Conservation (phyloP, 345 rosid species). For the Sisymbrium altissimum region DNA sequence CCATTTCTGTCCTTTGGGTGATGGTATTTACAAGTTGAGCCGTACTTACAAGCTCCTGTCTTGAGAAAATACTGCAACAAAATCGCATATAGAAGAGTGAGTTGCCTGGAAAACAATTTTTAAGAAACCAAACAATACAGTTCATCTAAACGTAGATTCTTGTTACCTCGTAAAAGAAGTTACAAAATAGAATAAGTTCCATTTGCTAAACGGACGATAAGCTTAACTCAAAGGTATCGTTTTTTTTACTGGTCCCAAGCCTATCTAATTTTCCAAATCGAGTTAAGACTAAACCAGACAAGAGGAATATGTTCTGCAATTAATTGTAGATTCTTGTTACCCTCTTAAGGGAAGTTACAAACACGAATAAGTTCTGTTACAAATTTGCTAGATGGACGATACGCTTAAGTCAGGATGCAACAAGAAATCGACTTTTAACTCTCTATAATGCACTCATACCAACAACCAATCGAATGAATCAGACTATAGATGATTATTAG, state of each 20-base stretch:
- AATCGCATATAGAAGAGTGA: neutral
- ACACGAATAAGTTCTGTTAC: constrained; percentile 1
- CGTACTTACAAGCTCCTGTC: constrained; percentile 87
- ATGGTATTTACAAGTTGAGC: constrained; percentile 79
- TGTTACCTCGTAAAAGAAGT: neutral
- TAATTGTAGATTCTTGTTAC: constrained; percentile 8
- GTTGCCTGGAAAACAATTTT: neutral
- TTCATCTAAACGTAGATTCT: constrained; percentile 2
- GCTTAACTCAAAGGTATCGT: neutral
- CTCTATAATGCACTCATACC: neutral
- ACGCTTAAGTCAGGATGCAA: neutral
- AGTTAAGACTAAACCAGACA: constrained; percentile 16
- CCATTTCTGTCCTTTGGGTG: constrained; percentile 88
- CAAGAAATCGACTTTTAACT: neutral
- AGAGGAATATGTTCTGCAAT: constrained; percentile 11
- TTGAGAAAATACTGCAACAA: constrained; percentile 64
- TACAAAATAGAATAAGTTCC: neutral
- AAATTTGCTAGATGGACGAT: neutral
- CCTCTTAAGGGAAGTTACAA: neutral
- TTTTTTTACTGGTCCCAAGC: neutral
- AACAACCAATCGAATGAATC: neutral
- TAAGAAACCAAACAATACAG: neutral
- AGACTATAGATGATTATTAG: neutral
- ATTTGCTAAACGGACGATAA: neutral
- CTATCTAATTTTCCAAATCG: neutral